Percentiles rank a stretch among this genome's conserved stretches.
Conservation (phyloP, 306 rosid genomes). For the Crotalaria pallida region DNA sequence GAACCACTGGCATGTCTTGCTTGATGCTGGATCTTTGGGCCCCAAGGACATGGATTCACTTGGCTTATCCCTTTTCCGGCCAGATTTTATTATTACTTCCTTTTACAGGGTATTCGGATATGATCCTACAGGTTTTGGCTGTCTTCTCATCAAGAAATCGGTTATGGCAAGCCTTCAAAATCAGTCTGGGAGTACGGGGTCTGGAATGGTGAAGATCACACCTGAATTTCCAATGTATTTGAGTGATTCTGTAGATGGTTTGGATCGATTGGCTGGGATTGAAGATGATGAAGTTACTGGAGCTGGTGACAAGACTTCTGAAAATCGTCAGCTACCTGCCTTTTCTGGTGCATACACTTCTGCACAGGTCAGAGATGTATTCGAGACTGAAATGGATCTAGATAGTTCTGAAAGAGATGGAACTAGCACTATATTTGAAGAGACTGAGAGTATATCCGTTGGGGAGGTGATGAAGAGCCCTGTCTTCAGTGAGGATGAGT, state of each 20-base stretch:
- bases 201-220: conserved; percentile 93
- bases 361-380: conserved; percentile 89
- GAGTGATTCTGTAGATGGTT: conserved; percentile 81
- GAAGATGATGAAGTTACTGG: conserved; percentile 51
- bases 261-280: conserved; percentile 60
- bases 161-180: conserved; percentile 83
- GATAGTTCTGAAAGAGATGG: conserved; percentile 89
- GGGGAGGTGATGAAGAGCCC: conserved; percentile 99
- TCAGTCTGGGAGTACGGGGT: conserved; percentile 83
- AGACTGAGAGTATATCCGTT: conserved; percentile 76
- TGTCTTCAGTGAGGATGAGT: conserved; percentile 91
- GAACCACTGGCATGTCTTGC: conserved; percentile 95
- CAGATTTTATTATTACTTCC: conserved; percentile 89
- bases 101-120: conserved; percentile 93
- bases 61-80: conserved; percentile 88
- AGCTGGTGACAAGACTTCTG: conserved; percentile 50
- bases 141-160: conserved; percentile 88
- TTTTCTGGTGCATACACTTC: conserved; percentile 90
- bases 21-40: conserved; percentile 95
- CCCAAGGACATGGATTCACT: conserved; percentile 99
- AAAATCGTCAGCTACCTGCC: conserved; percentile 73
- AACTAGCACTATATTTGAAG: conserved; percentile 94
- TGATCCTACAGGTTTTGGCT: conserved; percentile 98
- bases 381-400: conserved; percentile 88
- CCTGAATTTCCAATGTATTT: conserved; percentile 85